Evolutionary conservation across 2,329 filamentous ascomycete genomes (phyloP).

Genomic region (Plenodomus lindquistii): DNA sequence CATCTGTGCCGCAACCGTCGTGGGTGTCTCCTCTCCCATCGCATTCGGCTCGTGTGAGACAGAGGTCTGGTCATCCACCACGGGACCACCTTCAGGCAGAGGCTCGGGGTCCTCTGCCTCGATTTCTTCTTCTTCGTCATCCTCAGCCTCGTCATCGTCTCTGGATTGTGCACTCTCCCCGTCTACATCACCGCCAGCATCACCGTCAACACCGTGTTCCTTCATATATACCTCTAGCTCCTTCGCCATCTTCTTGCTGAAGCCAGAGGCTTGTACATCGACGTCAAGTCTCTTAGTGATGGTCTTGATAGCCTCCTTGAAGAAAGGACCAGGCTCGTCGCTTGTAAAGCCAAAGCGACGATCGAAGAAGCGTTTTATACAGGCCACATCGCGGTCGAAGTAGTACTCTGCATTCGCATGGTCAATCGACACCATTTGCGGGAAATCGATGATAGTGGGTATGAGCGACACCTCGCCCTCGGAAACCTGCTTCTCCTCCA

Average conservation of each 20-base stretch:
- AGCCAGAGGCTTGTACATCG: slow-evolving; percentile 87
- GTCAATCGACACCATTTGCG: slow-evolving; percentile 96
- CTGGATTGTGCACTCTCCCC: slow-evolving; percentile 35
- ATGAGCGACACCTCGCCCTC: slow-evolving; percentile 59
- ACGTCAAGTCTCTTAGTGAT: slow-evolving; percentile 77
- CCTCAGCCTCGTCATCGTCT: slow-evolving; percentile 11
- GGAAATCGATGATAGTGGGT: slow-evolving; percentile 94
- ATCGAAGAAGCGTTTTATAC: slow-evolving; percentile 92
- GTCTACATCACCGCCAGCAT: slow-evolving; percentile 47
- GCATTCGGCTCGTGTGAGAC: neutral
- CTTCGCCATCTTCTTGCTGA: slow-evolving; percentile 95
- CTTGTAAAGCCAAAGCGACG: slow-evolving; percentile 85
- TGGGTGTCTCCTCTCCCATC: slow-evolving; percentile 6
- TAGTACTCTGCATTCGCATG: slow-evolving; percentile 95
- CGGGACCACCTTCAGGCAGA: slow-evolving; percentile 5
- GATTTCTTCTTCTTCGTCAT: slow-evolving; percentile 9
- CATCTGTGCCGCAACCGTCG: slow-evolving; percentile 34
- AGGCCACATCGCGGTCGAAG: slow-evolving; percentile 93
- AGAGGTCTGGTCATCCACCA: slow-evolving; percentile 2
- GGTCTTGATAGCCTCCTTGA: slow-evolving; percentile 77
- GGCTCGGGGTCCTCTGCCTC: slow-evolving; percentile 6
- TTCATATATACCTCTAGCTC: slow-evolving; percentile 92
- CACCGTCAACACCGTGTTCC: slow-evolving; percentile 63
- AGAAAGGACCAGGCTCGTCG: slow-evolving; percentile 82
- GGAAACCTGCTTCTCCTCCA: slow-evolving; percentile 68